phyloP scores from a whole-genome alignment of 106 monocot genomes.

The Dactylorhiza incarnata region DNA sequence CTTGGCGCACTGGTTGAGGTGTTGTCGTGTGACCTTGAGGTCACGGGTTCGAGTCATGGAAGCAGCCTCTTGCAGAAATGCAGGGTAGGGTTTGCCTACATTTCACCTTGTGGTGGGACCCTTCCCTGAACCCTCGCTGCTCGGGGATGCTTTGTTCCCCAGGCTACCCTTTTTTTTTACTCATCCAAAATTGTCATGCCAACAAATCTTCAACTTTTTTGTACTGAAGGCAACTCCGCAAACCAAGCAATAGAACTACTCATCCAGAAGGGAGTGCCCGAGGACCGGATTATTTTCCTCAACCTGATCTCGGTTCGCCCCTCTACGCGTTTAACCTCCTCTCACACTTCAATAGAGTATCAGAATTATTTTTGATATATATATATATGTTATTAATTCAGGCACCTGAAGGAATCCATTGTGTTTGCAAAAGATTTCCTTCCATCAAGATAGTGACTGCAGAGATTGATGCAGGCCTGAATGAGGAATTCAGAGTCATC shows the following conservation, averaged over 20 bases:
- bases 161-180: no score
- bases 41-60: no score
- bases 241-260: conserved; percentile 60
- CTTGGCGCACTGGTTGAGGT: no score
- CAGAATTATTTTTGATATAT: background rate
- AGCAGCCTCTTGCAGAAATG: no score
- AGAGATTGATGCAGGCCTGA: conserved; percentile 43
- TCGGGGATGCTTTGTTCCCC: no score
- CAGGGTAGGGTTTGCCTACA: no score
- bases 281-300: conserved; percentile 43
- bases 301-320: conserved; percentile 56
- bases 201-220: background rate
- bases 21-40: no score
- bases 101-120: no score
- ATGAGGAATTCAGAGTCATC: conserved; percentile 45
- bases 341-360: background rate
- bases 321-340: background rate
- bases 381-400: conserved; percentile 6
- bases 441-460: conserved; percentile 53
- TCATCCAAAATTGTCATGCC: background rate
- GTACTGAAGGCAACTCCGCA: conserved; percentile 39
- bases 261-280: conserved; percentile 57
- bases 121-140: no score
- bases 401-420: conserved; percentile 61
- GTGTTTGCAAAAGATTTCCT: conserved; percentile 47